Evolutionary conservation across 1,139 yeast species (phyloP), one percentile per base, ranked within the genome.

Genomic region (Neolecta irregularis): DNA sequence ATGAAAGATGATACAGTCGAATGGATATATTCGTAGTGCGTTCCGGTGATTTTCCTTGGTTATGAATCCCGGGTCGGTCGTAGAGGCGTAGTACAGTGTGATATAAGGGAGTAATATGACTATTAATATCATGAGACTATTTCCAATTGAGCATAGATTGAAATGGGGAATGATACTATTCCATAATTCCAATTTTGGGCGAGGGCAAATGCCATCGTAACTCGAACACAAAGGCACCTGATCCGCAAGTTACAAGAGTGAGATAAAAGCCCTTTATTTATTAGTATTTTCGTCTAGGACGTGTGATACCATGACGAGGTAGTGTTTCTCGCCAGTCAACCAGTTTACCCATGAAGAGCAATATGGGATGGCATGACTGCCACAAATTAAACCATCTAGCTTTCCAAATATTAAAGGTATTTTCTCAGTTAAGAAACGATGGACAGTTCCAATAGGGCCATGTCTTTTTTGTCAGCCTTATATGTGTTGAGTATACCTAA

Each of bases 1-100:
- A 48, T 67, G 67, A 53, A 67, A 81, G 16, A 80, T 64, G 25
- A 80, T 53, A 13, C 64, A 60, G 52, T 83, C 83, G 44, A 56
- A 64, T 2, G 53, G 53, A 46, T 65, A 67, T 43, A 39, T 48
- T 38, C 37, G 35, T 41, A 46, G 47, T 24, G 45, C 54, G 34
- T 32, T 49, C 31, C 31, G 37, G 28, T 51, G 52, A 37, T 50
- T 55, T 7, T 41, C 35, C 13, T 41, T 36, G 12, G 51, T 51
- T 19, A 66, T 42, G 3, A 42, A 43, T 0, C 83, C 85, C 0
- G 93, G 85, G 44, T 70, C 67, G 0, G 65, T 55, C 36, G 66
- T 62, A 1, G 65, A 61, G 1, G 74, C 67, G 34, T 65, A 41
- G 12, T 63, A 52, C 26, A 74, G 60, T 5, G 62, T 42, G 0